Evolutionary conservation across 2,329 filamentous ascomycete species (phyloP), one percentile per base, ranked within the genome.

Genomic region (Kalmusia sp.): DNA sequence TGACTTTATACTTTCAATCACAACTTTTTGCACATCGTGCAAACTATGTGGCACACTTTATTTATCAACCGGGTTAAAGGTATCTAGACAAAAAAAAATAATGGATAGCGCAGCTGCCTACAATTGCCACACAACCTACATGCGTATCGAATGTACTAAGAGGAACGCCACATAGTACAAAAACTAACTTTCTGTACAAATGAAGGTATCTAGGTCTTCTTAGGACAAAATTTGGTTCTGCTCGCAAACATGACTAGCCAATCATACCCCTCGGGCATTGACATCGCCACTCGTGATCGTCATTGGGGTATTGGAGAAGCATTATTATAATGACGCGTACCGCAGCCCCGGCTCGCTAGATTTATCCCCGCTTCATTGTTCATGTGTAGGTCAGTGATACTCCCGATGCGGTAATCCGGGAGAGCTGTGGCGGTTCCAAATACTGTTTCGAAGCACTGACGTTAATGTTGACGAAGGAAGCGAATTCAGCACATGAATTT

Each of bases 391-490:
- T 17, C 8, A n/a, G 30, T 43, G 33, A 7, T 14, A 12, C 8
- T 27, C 45, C 45, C 9, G 14, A 48, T 28, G 22, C 8, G 24
- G 45, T 48, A 48, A 48, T 48, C 45, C 34, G 45, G n/a, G 25
- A 25, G 43, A 46, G 43, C 30, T 19, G 30, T 34, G 21, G 17
- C 43, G 30, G 30, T 21, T 35, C 14, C 30, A 19, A 34, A 30
- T 34, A 30, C 17, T 25, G 25, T 21, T 46, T 24, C 35, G 19
- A 15, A 21, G 34, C 12, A 28, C 6, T 27, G 14, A 30, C 11
- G 24, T 48, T 39, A n/a, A 21, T n/a, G n/a, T 19, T 24, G 33
- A 33, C 14, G 45, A 11, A 27, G 14, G 19, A n/a, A n/a, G n/a
- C n/a, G n/a, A n/a, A n/a, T n/a, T n/a, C n/a, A n/a, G n/a, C 22